Evolutionary conservation across 768 basidiomycete genomes (phyloP), one percentile per base, ranked within the genome.

Genomic region (Terana coerulea): DNA sequence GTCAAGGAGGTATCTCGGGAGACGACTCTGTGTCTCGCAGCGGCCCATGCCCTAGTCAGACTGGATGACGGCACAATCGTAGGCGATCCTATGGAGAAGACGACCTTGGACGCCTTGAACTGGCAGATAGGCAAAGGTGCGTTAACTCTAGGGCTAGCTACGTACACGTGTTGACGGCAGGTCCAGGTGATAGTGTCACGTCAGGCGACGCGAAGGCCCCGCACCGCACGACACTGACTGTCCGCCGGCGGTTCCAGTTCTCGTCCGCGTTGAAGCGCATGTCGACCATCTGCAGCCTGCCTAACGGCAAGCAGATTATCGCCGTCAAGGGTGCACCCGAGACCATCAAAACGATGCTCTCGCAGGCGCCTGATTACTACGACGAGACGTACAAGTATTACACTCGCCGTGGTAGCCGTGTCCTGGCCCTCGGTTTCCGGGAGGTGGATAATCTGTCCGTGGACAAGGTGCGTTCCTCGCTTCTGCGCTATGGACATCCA

Each of bases 51-150:
- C 0, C 74, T 99, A 10, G 97, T 98, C 33, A 78, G 88, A 41
- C 77, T 99, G 22, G 95, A 99, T 59, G 95, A 98, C 60, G 95
- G 92, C 8, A 86, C 86, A 1, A 73, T 95, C 31, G 95, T 98
- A 36, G 97, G 97, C 3, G 97, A 99, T 65, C 97, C 97, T 0
- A 99, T 99, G 97, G 97, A 99, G 70, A 94, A 95, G 72, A 95
- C 91, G 0, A 95, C 97, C 0, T 74, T 98, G 6, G 89, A 91
- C 54, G 86, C 92, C 2, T 76, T 99, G 25, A 85, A 91, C 42
- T 98, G 97, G 95, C 83, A 82, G 52, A 67, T 98, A 34, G 72
- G 67, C 9, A 81, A 83, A 69, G 88, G 89, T 81, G 46, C 43
- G 72, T 41, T 21, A 15, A 5, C 17, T 21, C 28, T n/a, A 17